Conservation (phyloP, 306 rosid genomes). For the Styphnolobium japonicum region DNA sequence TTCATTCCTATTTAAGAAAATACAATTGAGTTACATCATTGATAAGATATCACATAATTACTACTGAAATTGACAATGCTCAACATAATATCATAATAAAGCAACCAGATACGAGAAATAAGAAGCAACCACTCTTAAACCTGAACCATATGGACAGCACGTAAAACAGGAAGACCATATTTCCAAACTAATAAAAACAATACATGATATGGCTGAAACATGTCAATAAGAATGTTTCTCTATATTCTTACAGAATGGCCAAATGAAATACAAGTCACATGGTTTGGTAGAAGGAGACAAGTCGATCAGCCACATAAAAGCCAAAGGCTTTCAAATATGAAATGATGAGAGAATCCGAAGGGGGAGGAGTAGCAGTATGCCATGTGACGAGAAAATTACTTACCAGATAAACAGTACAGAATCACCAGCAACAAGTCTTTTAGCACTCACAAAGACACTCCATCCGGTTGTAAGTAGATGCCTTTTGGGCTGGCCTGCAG, state of each 20-base stretch:
- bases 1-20: slow-evolving; percentile 66
- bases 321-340: not conserved
- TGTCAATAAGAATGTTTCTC: not conserved
- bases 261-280: not conserved
- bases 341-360: not conserved
- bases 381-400: slow-evolving; percentile 20
- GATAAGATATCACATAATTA: not conserved
- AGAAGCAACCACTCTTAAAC: not conserved
- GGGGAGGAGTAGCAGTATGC: not conserved
- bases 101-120: not conserved
- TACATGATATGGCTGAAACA: not conserved
- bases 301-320: not conserved
- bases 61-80: not conserved
- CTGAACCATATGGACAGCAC: not conserved
- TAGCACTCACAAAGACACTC: slow-evolving; percentile 99
- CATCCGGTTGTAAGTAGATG: slow-evolving; percentile 99
- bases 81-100: not conserved
- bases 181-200: not conserved
- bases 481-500: slow-evolving; percentile 96
- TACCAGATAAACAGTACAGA: slow-evolving; percentile 97
- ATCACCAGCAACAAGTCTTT: slow-evolving; percentile 96
- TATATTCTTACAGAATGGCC: not conserved
- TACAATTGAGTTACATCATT: slow-evolving; percentile 3
- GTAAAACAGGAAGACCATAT: not conserved
- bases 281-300: not conserved